Base-by-base conservation (phyloP, 2,329 filamentous ascomycete species). In the Whalleya microplaca region DNA sequence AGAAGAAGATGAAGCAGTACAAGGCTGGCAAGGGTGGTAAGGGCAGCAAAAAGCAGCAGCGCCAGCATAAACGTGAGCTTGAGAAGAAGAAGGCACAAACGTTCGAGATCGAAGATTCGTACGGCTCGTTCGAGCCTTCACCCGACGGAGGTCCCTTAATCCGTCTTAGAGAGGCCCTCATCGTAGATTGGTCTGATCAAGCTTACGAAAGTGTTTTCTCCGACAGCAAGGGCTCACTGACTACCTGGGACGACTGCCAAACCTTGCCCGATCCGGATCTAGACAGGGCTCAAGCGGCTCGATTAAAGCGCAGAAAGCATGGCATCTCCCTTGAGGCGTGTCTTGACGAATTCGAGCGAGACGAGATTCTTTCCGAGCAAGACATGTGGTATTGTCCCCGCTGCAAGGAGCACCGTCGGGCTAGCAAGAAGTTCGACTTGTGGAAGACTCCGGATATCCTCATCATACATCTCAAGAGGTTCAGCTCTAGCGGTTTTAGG, bases 351-450 rank as follows among this genome's bases (percentile, higher is more conserved):
- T 98, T 96, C 65, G 91, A 95, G 69, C 94, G 94, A 71, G 90
- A 93, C 58, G 95, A 99, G 74, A 87, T 96, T 14, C 79, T 99
- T 3, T 97, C 94, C 0, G 92, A 97, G 72, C 90, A 96, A 69
- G 96, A 99, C 71, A 94, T 92, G 58, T 99, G 95, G 95, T 98
- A 96, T 72, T 99, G 95, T 70, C 94, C 92, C 54, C 86, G 92
- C 27, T 99, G 95, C 81, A 98, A 98, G 73, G 91, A 96, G 67
- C 89, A 96, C 68, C 87, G 92, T 16, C 88, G 92, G 58, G 95
- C 95, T 19, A 93, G 89, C 76, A 99, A 99, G 79, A 97, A 95
- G 69, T 92, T 99, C 51, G 93, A 98, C 70, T 84, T 99, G 18
- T 99, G 95, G 95, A 97, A 94, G 70, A 89, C 91, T 2, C 95